Percentiles rank a stretch among this genome's conserved stretches.
Evolutionary conservation across 2,329 filamentous ascomycete species (phyloP).

Genomic region (Colletotrichum abscissum): DNA sequence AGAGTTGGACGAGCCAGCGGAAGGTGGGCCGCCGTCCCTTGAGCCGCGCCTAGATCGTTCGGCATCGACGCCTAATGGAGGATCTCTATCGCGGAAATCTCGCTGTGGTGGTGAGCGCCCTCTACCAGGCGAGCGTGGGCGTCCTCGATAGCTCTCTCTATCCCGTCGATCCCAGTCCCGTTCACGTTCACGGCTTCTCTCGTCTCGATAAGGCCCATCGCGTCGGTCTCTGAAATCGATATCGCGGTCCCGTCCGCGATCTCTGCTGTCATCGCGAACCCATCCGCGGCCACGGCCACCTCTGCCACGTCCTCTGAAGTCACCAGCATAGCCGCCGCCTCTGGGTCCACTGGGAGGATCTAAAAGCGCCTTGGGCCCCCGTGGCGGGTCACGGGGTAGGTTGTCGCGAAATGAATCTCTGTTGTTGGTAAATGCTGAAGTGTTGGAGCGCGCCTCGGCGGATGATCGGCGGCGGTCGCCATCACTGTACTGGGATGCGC

Average conservation of each 20-base stretch:
- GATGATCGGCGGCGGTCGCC: conserved; percentile 78
- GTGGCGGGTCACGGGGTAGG: conserved; percentile 74
- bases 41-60: conserved; percentile 76
- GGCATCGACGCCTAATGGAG: conserved; percentile 72
- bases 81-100: conserved; percentile 69
- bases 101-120: conserved; percentile 73
- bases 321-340: conserved; percentile 73
- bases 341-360: conserved; percentile 77
- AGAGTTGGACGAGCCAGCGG: conserved; percentile 77
- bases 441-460: conserved; percentile 66
- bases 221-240: conserved; percentile 64
- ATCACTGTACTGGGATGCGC: conserved; percentile 66
- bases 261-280: conserved; percentile 70
- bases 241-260: conserved; percentile 70
- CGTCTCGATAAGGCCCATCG: conserved; percentile 64
- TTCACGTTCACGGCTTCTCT: conserved; percentile 69
- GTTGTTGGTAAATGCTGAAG: conserved; percentile 70
- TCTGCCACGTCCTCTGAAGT: conserved; percentile 68
- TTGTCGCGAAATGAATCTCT: conserved; percentile 64
- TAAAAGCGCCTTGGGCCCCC: conserved; percentile 83
- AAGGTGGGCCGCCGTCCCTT: conserved; percentile 76
- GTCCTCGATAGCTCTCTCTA: conserved; percentile 62
- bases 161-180: conserved; percentile 63
- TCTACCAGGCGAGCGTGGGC: conserved; percentile 71
- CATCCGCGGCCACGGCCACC: conserved; percentile 65